These are phyloP conservation scores for Tetrastigma voinierianum DNA, from an alignment of 164 flowering plant genomes.

Conservation along the genomic window DNA sequence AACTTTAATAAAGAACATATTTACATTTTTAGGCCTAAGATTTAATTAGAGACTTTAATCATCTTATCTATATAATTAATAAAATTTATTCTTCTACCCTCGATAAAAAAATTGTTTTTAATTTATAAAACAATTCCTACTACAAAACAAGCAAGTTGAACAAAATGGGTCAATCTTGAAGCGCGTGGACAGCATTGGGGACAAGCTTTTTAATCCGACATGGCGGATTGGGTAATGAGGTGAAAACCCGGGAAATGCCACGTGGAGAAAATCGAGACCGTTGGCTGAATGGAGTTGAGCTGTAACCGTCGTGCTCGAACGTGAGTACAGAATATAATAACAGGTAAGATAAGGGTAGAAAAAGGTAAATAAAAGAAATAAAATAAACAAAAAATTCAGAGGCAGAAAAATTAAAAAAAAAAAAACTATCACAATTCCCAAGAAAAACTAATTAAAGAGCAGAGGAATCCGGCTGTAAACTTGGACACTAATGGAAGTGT, in stretches of 20 bases:
- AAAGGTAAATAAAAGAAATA: constrained; percentile 10
- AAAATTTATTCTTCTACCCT: no score
- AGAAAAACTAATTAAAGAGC: constrained; percentile 25
- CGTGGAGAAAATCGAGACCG: constrained; percentile 22
- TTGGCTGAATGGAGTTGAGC: constrained; percentile 23
- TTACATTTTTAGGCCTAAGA: no score
- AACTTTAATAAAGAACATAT: no score
- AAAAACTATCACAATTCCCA: constrained; percentile 36
- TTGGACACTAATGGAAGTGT: constrained; percentile 41
- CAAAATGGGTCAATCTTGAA: no score
- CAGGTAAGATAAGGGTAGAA: constrained; percentile 16
- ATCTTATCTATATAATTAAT: no score
- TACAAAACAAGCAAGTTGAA: no score
- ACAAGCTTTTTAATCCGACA: background rate
- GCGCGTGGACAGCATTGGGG: no score
- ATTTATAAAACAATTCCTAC: no score
- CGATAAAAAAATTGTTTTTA: no score
- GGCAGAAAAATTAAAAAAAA: constrained; percentile 5
- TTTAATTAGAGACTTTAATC: no score
- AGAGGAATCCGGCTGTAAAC: constrained; percentile 71
- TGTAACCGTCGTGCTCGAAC: constrained; percentile 72
- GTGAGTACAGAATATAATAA: constrained; percentile 46
- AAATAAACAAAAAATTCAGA: constrained; percentile 6
- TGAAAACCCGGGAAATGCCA: constrained; percentile 6
- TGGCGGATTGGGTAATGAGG: background rate